These are phyloP conservation scores for Verticillium longisporum DNA, from an alignment of 2,329 filamentous ascomycete species.

Conservation along the genomic window DNA sequence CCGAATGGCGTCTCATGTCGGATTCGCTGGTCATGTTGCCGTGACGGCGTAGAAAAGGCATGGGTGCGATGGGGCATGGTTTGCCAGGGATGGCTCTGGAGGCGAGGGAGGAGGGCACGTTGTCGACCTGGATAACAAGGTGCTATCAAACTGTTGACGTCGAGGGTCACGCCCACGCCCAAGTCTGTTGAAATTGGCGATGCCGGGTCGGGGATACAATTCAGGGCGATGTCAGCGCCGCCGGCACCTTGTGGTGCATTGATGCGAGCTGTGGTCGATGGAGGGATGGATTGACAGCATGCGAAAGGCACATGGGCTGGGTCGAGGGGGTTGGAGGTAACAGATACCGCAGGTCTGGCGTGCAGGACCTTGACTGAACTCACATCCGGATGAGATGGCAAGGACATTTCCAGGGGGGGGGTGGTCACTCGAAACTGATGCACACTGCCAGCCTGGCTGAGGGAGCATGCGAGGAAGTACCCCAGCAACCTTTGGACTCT, in stretches of 20 bases:
- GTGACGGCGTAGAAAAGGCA: slow-evolving; percentile 57
- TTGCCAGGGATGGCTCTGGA: slow-evolving; percentile 8
- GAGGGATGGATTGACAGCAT: background rate
- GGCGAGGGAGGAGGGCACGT: slow-evolving; percentile 2
- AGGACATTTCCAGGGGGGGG: background rate
- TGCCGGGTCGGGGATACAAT: background rate
- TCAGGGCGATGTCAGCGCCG: background rate
- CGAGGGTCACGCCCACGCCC: background rate
- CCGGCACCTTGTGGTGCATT: background rate
- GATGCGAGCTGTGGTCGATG: background rate
- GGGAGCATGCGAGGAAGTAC: background rate
- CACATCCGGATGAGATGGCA: background rate
- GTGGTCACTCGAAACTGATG: background rate
- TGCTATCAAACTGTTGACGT: background rate
- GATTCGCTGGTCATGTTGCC: slow-evolving; percentile 53
- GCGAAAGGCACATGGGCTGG: background rate
- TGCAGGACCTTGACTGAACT: background rate
- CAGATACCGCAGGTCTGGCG: background rate
- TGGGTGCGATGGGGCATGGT: slow-evolving; percentile 34
- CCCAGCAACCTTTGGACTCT: background rate
- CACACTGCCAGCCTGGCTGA: background rate
- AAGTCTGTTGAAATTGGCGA: background rate
- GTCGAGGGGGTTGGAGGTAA: background rate
- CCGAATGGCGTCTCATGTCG: slow-evolving; percentile 49
- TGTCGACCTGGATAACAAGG: background rate